phyloP scores from a whole-genome alignment of 768 basidiomycete species.

The Leucocoprinus leucothites region DNA sequence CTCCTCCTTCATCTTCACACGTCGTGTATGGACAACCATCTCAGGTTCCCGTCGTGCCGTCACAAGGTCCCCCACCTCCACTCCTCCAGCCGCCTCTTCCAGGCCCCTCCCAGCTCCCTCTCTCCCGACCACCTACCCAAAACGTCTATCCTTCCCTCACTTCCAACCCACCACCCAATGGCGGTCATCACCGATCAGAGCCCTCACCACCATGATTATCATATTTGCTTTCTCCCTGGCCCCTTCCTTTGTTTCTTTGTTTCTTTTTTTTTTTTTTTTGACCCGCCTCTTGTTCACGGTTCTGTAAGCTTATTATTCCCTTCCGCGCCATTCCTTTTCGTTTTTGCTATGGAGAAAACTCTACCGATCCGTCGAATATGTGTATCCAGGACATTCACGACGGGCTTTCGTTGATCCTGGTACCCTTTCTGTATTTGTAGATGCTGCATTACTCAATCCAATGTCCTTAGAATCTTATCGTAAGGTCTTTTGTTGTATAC shows the following conservation, averaged over 20 bases:
- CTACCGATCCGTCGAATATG: background rate
- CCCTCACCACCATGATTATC: background rate
- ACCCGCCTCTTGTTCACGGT: background rate
- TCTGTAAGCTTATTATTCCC: background rate
- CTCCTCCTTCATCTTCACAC: constrained; percentile 43
- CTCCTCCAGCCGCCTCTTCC: constrained; percentile 42
- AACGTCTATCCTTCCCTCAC: constrained; percentile 13
- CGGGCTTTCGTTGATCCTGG: constrained; percentile 4
- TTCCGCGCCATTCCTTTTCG: background rate
- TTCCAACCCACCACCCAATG: constrained; percentile 12
- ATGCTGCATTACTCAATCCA: constrained; percentile 13
- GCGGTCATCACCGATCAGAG: constrained; percentile 8
- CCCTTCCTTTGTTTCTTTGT: background rate
- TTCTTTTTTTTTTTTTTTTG: background rate
- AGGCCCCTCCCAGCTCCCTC: constrained; percentile 26
- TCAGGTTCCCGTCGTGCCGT: constrained; percentile 29
- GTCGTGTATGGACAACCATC: constrained; percentile 50
- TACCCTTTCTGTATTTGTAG: constrained; percentile 12
- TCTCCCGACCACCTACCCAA: constrained; percentile 25
- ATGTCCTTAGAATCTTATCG: constrained; percentile 8
- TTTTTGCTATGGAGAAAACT: constrained; percentile 5
- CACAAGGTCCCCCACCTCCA: constrained; percentile 44
- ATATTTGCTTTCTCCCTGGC: too few species aligned
- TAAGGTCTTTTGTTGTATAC: background rate
- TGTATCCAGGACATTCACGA: background rate